Percentiles rank a stretch among this genome's conserved stretches.
Conservation (phyloP, 768 basidiomycete genomes). For the Asterophora parasitica region DNA sequence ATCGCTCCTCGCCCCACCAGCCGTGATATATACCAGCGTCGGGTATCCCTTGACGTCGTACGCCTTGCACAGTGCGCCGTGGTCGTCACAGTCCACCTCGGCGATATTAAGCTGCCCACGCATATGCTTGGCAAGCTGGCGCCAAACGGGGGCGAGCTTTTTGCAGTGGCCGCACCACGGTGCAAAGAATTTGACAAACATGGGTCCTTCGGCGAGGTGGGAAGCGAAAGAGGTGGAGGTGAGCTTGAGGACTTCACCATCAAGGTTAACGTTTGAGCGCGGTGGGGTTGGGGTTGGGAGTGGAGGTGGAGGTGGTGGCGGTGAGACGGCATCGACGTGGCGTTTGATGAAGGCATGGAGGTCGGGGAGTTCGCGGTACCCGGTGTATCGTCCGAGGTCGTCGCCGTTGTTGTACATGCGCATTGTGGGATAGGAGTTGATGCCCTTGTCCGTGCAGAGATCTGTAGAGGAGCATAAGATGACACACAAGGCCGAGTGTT, state of each 20-base stretch:
- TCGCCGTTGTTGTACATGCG: conserved; percentile 68
- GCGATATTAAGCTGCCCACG: conserved; percentile 70
- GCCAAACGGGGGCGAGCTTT: conserved; percentile 83
- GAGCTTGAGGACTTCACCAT: conserved; percentile 37
- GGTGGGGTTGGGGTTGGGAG: not conserved
- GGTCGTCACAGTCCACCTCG: conserved; percentile 84
- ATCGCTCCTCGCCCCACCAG: conserved; percentile 57
- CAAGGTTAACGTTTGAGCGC: conserved; percentile 19
- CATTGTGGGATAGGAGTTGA: conserved; percentile 74
- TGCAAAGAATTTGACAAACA: conserved; percentile 73
- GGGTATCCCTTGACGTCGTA: conserved; percentile 80
- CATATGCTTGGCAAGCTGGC: conserved; percentile 65
- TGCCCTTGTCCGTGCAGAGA: conserved; percentile 64
- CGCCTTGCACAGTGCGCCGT: conserved; percentile 58
- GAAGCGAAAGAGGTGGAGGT: conserved; percentile 32
- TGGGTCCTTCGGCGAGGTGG: conserved; percentile 35
- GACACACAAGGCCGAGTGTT: not conserved
- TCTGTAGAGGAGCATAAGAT: conserved; percentile 40
- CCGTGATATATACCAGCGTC: conserved; percentile 65
- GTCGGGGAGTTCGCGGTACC: conserved; percentile 46
- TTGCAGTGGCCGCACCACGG: conserved; percentile 99
- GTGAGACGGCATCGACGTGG: conserved; percentile 25
- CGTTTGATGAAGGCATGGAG: conserved; percentile 53
- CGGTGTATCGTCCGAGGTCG: conserved; percentile 51
- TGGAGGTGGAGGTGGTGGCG: too few relatives aligned